Percentiles rank a stretch among this genome's conserved stretches.
Conservation (phyloP, 129 eudicot genomes). For the Chrysanthemum seticuspe region DNA sequence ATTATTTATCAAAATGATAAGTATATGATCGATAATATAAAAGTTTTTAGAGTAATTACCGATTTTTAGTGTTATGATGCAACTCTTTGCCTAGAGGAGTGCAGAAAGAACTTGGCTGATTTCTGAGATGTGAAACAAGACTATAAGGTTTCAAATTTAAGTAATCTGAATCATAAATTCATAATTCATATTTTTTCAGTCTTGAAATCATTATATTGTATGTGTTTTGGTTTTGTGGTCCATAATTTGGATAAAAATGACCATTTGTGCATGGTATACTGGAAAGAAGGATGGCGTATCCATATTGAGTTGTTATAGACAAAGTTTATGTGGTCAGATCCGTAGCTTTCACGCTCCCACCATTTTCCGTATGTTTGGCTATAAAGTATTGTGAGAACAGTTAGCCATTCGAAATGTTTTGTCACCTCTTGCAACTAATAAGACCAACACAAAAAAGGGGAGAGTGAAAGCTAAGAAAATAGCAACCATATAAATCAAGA, state of each 20-base stretch:
- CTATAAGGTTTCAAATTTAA: too few relatives aligned
- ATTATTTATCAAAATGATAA: too few relatives aligned
- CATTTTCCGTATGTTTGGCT: constrained; percentile 4
- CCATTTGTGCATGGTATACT: neutral
- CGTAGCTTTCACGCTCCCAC: constrained; percentile 4
- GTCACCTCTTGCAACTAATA: constrained; percentile 4
- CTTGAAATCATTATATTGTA: neutral
- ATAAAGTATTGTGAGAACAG: neutral
- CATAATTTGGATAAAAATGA: neutral
- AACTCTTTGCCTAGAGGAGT: too few relatives aligned
- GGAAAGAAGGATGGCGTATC: neutral
- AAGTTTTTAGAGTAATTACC: neutral
- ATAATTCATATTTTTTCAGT: neutral
- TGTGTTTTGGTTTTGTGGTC: neutral
- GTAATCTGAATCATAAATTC: too few relatives aligned
- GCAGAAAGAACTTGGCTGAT: too few relatives aligned
- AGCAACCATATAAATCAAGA: neutral
- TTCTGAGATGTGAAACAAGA: too few relatives aligned
- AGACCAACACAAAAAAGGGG: constrained; percentile 1
- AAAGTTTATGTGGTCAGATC: constrained; percentile 6
- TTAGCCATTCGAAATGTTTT: constrained; percentile 7
- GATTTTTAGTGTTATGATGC: too few relatives aligned
- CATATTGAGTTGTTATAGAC: constrained; percentile 17
- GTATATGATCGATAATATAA: neutral
- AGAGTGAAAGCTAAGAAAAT: constrained; percentile 1